Conservation (phyloP, 192 early-diverging fungal species). For the Umbelopsis ramanniana region DNA sequence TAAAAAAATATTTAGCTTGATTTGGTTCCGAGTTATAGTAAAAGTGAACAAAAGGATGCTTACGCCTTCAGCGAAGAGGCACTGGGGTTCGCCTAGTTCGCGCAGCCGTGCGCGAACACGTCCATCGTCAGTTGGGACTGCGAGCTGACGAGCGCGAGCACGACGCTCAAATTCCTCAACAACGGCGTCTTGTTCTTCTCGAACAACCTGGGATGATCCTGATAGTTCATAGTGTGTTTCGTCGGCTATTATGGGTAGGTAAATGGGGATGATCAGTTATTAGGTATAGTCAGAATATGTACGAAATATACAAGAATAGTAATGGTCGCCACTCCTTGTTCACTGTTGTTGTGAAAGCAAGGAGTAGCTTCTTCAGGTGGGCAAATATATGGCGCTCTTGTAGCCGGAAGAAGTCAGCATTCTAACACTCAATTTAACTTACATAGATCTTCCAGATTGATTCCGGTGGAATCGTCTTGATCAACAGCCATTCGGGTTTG, state of each 20-base stretch:
- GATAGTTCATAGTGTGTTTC: conserved; percentile 48
- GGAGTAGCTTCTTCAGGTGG: background rate
- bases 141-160: conserved; percentile 74
- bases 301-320: background rate
- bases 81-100: conserved; percentile 84
- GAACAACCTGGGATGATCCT: conserved; percentile 49
- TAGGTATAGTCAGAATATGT: background rate
- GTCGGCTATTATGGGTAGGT: conserved; percentile 11
- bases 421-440: background rate
- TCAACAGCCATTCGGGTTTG: background rate
- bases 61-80: conserved; percentile 94
- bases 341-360: conserved; percentile 16
- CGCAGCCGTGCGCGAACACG: conserved; percentile 76
- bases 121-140: conserved; percentile 90
- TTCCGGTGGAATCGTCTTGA: conserved; percentile 29
- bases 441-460: conserved; percentile 53
- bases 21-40: background rate
- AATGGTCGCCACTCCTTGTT: conserved; percentile 27
- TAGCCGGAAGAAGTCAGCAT: background rate
- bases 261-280: background rate
- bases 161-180: conserved; percentile 78
- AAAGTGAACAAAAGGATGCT: conserved; percentile 14
- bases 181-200: conserved; percentile 56
- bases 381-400: background rate
- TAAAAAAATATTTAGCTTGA: background rate